phyloP scores from a whole-genome alignment of 2,329 filamentous ascomycete species.

The Colletotrichum caudatum region DNA sequence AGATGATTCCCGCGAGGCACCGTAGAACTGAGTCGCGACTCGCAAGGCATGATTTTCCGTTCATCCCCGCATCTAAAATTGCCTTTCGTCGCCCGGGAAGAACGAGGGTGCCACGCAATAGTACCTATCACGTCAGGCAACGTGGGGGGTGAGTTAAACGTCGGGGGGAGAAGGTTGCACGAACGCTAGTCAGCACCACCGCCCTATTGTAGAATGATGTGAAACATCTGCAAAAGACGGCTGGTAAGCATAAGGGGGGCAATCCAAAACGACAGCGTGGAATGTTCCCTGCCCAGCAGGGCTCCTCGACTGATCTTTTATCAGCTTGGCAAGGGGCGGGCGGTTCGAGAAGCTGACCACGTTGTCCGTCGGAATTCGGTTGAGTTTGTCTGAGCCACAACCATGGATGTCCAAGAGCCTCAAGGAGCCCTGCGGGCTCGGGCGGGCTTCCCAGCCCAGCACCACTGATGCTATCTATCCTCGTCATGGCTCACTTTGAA shows the following conservation, averaged over 20 bases:
- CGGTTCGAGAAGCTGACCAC: background rate
- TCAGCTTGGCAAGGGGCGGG: slow-evolving; percentile 3
- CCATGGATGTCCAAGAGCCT: background rate
- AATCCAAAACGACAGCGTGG: slow-evolving; percentile 7
- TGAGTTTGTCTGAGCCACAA: background rate
- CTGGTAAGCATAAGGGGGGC: background rate
- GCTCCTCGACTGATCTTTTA: slow-evolving; percentile 8
- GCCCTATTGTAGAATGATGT: slow-evolving; percentile 2
- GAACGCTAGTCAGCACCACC: background rate
- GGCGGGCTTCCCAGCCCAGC: background rate
- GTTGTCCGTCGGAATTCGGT: slow-evolving; percentile 7
- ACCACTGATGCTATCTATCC: too few relatives aligned
- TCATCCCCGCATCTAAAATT: background rate
- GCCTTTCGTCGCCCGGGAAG: background rate
- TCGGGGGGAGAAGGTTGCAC: background rate
- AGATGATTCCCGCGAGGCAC: background rate
- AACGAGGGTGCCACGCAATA: background rate
- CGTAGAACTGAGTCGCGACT: background rate
- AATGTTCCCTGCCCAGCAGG: background rate
- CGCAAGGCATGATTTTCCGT: background rate
- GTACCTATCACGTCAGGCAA: background rate
- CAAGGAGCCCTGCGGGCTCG: background rate
- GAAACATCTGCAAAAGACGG: slow-evolving; percentile 9
- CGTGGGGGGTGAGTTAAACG: too few relatives aligned
- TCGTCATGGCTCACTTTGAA: too few relatives aligned